Conservation (phyloP, 257 asterid genomes). For the Nicotiana benthamiana region DNA sequence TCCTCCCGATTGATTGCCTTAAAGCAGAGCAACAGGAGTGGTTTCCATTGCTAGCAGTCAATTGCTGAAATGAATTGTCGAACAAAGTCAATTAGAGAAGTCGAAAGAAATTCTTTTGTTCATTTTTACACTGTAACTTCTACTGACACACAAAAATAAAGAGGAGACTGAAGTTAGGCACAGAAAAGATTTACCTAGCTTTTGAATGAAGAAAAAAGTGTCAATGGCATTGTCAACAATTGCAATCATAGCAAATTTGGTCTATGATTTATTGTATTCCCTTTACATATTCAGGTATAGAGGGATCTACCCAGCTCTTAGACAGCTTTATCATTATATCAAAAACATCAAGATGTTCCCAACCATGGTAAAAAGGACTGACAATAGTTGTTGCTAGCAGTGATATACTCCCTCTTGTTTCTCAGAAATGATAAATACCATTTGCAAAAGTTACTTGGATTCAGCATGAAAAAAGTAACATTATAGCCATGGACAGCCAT, state of each 20-base stretch:
- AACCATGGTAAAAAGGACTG: neutral
- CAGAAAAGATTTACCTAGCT: neutral
- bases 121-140: neutral
- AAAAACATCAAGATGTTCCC: neutral
- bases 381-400: neutral
- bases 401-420: neutral
- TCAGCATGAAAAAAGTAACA: neutral
- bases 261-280: neutral
- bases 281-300: neutral
- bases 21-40: constrained; percentile 25
- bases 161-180: neutral
- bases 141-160: neutral
- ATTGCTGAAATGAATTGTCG: constrained; percentile 33
- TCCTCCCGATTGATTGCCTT: constrained; percentile 34
- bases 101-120: neutral
- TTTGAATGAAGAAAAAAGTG: neutral
- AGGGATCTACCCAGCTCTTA: neutral
- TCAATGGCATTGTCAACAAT: neutral
- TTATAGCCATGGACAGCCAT: neutral
- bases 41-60: constrained; percentile 30
- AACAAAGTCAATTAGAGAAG: constrained; percentile 2
- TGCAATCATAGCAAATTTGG: neutral
- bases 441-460: neutral
- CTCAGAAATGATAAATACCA: neutral
- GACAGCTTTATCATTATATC: neutral